Evolutionary conservation across 108 stramenopile genomes (phyloP).

Genomic region (Discostella stelligeroides): DNA sequence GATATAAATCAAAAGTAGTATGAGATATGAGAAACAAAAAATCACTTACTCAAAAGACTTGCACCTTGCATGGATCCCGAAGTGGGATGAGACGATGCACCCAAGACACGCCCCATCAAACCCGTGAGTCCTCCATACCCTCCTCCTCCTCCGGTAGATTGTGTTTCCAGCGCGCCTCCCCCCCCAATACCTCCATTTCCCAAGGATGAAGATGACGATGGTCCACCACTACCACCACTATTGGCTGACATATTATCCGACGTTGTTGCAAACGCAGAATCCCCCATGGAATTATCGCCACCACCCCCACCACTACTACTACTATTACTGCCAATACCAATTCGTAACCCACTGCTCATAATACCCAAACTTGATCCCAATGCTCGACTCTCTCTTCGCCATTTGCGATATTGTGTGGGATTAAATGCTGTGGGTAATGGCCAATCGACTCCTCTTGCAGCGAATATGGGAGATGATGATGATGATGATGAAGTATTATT

Average conservation of each 20-base stretch:
- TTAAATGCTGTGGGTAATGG: constrained; percentile 67
- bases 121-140: constrained; percentile 42
- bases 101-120: constrained; percentile 50
- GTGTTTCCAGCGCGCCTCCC: not conserved
- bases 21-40: not conserved
- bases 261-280: too few species aligned
- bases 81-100: constrained; percentile 17
- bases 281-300: too few species aligned
- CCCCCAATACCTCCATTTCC: constrained; percentile 28
- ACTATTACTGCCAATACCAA: not conserved
- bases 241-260: not conserved
- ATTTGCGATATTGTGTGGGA: constrained; percentile 56
- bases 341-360: constrained; percentile 22
- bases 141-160: constrained; percentile 2
- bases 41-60: not conserved
- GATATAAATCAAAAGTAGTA: not conserved
- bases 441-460: constrained; percentile 84
- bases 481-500: not conserved
- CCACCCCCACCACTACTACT: too few species aligned
- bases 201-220: not conserved
- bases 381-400: constrained; percentile 46
- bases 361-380: constrained; percentile 59
- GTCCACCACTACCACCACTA: constrained; percentile 5
- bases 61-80: constrained; percentile 6
- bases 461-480: constrained; percentile 50